Evolutionary conservation across 1,284 basidiomycete genomes (phyloP), one percentile per base, ranked within the genome.

Genomic region (Cryptococcus wingfieldii): DNA sequence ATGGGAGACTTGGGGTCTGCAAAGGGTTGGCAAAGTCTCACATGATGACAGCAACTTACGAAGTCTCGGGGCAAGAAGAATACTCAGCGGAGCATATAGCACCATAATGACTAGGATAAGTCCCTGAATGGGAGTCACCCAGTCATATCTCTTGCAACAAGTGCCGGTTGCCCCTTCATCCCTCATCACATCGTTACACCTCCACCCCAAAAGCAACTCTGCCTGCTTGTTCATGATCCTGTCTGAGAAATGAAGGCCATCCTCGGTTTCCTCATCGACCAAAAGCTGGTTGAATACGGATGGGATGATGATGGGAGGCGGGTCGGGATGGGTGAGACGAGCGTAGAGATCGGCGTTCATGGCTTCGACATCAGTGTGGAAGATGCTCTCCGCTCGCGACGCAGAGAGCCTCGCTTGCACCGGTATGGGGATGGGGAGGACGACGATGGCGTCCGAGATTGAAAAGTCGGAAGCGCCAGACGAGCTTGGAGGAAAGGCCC

Each of bases 281-380:
- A 90, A 77, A 81, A 92, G 84, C 41, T 81, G 70, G 71, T 93
- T 93, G 77, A 93, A 88, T 3, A 86, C 87, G 38, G 82, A 78
- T 14, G 89, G 87, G 25, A 91, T 77, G 23, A 83, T 80, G 38
- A 88, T 78, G 1, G 82, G 81, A 6, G 77, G 74, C 45, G 68
- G 64, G 56, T 68, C 59, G 28, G 72, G 60, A 48, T 71, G 68
- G 49, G 61, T 61, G 28, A 90, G 81, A 43, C 88, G 83, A 66
- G 89, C 87, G 53, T 79, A 79, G 41, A 93, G 79, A 71, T 89
- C 87, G 3, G 86, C 85, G 72, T 93, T 92, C 88, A 93, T 90
- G 28, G 87, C 88, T 66, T 90, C 87, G 55, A 91, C 85, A 66
- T 91, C 88, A 25, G 85, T 81, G 27, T 83, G 80, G 50, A 82